These are phyloP conservation scores for Fagus sylvatica DNA, from an alignment of 306 rosid genomes.

Conservation along the genomic window DNA sequence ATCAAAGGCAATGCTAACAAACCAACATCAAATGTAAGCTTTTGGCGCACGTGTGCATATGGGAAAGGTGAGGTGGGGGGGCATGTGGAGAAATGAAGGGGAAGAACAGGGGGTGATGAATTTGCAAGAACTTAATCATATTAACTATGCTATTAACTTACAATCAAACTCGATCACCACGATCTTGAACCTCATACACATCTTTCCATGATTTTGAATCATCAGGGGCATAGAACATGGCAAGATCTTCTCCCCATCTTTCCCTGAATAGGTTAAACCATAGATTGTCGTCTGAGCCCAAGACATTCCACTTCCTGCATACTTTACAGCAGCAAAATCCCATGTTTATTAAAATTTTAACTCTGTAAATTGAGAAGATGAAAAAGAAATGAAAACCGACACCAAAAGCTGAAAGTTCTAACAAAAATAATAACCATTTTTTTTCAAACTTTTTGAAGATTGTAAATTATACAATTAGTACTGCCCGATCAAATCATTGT, in stretches of 20 bases:
- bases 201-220: conserved; percentile 67
- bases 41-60: not conserved
- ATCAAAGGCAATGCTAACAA: not conserved
- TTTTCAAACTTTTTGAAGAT: no score
- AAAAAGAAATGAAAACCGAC: not conserved
- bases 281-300: conserved; percentile 52
- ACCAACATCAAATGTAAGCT: not conserved
- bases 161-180: conserved; percentile 70
- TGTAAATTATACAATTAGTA: no score
- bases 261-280: conserved; percentile 71
- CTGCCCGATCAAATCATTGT: no score
- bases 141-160: no score
- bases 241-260: conserved; percentile 76
- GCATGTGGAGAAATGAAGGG: not conserved
- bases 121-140: not conserved
- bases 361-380: not conserved
- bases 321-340: conserved; percentile 39
- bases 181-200: conserved; percentile 64
- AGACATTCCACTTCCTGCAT: conserved; percentile 65
- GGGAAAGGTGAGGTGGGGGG: not conserved
- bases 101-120: not conserved
- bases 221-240: conserved; percentile 49
- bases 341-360: conserved; percentile 4
- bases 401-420: not conserved
- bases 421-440: no score